Base-by-base conservation (phyloP, 768 basidiomycete species). In the Boletus huronensis region DNA sequence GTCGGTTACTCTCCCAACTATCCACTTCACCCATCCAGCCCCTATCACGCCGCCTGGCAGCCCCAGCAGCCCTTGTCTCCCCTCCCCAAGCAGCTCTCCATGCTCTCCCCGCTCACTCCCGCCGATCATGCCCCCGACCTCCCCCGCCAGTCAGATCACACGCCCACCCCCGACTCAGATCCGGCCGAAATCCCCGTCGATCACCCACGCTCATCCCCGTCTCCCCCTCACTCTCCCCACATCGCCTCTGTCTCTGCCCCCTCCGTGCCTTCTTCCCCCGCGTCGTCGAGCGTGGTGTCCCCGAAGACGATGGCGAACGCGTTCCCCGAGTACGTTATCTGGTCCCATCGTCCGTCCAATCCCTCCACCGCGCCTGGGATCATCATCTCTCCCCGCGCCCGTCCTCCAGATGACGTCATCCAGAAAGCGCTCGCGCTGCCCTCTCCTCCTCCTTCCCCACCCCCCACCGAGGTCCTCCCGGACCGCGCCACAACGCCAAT, bases 261-360 rank as follows among this genome's bases (percentile, higher is more conserved):
- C 8, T 45, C 60, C 21, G 3, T 53, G 13, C 29, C 57, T n/a
- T 39, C 59, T 17, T 46, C 57, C 25, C 58, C 48, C 6, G 17
- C n/a, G n/a, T 29, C 46, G 9, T 47, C 58, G 7, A 48, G n/a
- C 38, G 14, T 42, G 17, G 47, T 49, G n/a, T 57, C 61, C 17
- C 23, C 32, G 0, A 19, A 21, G 29, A 4, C 25, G 21, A 46
- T 41, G 48, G n/a, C 48, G 26, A 28, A 5, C 31, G 14, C 43
- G 25, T 10, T 25, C 42, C 32, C 71, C 10, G 71, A 72, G 35
- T 88, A 81, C 72, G 85, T 82, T 5, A 80, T 90, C 35, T 90
- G 87, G 86, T 86, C 88, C 0, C 79, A 79, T n/a, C 80, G 86
- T 25, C 88, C 88, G 0, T 70, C 75, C 3, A 73, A 88, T 64